Base-by-base conservation (phyloP, 192 early-diverging fungal genomes). In the Obelidium mucronatum region DNA sequence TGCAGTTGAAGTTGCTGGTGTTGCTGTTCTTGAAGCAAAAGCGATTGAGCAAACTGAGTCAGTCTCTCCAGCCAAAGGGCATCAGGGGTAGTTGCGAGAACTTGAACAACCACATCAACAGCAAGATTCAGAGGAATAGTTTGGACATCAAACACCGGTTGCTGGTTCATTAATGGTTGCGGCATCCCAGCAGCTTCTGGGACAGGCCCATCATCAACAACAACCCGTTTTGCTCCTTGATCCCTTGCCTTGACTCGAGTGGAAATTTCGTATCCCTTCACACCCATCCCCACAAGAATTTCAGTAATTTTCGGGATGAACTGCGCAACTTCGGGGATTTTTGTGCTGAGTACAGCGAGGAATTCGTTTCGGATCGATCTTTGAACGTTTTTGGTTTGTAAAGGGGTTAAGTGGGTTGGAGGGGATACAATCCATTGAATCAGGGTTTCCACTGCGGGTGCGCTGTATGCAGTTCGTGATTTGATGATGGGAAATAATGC, bases 221-320 rank as follows among this genome's bases (percentile, higher is more conserved):
- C 19, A 24, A 36, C 26, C 15, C 62, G 11, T 67, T 75, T 75
- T 22, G 54, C 39, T 37, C 61, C 73, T 22, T 54, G 24, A 51
- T 58, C 56, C 17, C 58, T 31, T 33, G 73, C 71, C 17, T 66
- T 59, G 19, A 75, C 67, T 8, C 80, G 37, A 24, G 67, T 39
- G 37, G 79, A 58, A 55, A 85, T 68, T 44, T 85, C 84, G 54
- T 85, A 75, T 11, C 70, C 56, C 65, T 85, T 85, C n/a, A 78
- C 80, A 6, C 84, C 84, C 31, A 81, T 61, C 19, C 56, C 26
- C 15, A 62, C 61, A 1, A 83, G 56, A 31, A 78, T 77, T 51
- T 83, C 80, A 6, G 79, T 73, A 22, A 86, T 60, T 36, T 39
- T 33, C 30, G 64, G 64, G 4, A 73, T 72, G 30, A 61, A 80